phyloP scores from a whole-genome alignment of 768 basidiomycete species.

The Hortiboletus flavorubellus region DNA sequence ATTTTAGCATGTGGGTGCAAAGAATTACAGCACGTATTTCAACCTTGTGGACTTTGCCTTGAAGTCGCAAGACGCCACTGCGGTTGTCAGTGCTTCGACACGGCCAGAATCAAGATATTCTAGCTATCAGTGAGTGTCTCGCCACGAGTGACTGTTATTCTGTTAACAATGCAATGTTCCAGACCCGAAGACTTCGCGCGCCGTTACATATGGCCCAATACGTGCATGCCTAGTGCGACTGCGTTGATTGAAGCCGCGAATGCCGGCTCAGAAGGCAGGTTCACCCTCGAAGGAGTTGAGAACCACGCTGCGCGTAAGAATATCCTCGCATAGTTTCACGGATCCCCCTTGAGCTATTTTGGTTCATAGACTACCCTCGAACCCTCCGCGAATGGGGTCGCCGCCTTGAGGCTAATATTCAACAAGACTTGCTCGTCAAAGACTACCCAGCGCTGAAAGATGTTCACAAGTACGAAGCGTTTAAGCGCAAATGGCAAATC shows the following conservation, averaged over 20 bases:
- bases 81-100: conserved; percentile 64
- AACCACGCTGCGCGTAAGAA: conserved; percentile 75
- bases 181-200: conserved; percentile 84
- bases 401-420: conserved; percentile 64
- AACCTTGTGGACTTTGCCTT: conserved; percentile 74
- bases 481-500: conserved; percentile 80
- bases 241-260: conserved; percentile 74
- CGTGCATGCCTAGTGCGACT: conserved; percentile 83
- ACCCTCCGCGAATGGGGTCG: conserved; percentile 91
- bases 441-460: conserved; percentile 63
- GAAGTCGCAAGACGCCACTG: conserved; percentile 63
- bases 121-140: conserved; percentile 54
- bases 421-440: conserved; percentile 52
- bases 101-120: conserved; percentile 68
- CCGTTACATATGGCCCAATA: conserved; percentile 87
- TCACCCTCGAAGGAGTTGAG: conserved; percentile 81
- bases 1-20: conserved; percentile 31
- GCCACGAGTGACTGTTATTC: not conserved
- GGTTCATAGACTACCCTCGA: conserved; percentile 53
- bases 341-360: conserved; percentile 3
- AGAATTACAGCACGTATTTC: conserved; percentile 67
- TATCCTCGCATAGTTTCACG: not conserved
- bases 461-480: conserved; percentile 55
- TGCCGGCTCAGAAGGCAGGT: conserved; percentile 64
- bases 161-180: conserved; percentile 2